A percentile compares a stretch with the other conserved stretches of the same genome.
Conservation (phyloP, 257 asterid species). For the Handroanthus guayacan region DNA sequence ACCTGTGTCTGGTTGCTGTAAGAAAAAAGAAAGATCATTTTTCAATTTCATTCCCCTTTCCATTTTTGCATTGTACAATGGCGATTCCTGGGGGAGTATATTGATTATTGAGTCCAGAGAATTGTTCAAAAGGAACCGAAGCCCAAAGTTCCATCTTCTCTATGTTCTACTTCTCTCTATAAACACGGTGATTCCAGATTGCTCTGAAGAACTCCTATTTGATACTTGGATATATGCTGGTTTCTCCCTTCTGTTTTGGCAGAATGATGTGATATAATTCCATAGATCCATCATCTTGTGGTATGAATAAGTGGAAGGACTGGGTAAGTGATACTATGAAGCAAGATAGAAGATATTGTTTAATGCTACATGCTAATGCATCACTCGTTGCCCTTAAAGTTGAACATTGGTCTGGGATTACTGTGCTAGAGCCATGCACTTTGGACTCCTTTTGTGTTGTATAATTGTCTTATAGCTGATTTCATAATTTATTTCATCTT, state of each 20-base stretch:
- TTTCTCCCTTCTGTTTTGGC: neutral
- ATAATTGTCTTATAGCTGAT: conserved; percentile 24
- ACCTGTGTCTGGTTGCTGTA: neutral
- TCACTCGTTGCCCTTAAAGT: conserved; percentile 11
- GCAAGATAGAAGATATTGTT: neutral
- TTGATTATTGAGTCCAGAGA: neutral
- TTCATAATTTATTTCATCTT: conserved; percentile 24
- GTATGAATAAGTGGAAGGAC: conserved; percentile 13
- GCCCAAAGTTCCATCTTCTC: neutral
- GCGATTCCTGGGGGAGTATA: neutral
- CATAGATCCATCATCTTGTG: conserved; percentile 7
- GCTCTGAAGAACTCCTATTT: neutral
- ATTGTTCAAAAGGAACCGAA: neutral
- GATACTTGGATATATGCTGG: neutral
- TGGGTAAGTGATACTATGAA: conserved; percentile 19
- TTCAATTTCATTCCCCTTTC: neutral
- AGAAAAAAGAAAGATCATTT: neutral
- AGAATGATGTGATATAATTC: conserved; percentile 14
- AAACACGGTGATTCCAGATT: conserved; percentile 1
- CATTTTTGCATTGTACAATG: neutral
- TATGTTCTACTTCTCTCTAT: neutral
- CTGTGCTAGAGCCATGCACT: conserved; percentile 7
- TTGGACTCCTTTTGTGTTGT: conserved; percentile 15
- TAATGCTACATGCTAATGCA: neutral
- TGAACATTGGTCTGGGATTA: conserved; percentile 11